These are phyloP conservation scores for Lipomyces chichibuensis DNA, from an alignment of 805 yeast genomes.

Conservation along the genomic window DNA sequence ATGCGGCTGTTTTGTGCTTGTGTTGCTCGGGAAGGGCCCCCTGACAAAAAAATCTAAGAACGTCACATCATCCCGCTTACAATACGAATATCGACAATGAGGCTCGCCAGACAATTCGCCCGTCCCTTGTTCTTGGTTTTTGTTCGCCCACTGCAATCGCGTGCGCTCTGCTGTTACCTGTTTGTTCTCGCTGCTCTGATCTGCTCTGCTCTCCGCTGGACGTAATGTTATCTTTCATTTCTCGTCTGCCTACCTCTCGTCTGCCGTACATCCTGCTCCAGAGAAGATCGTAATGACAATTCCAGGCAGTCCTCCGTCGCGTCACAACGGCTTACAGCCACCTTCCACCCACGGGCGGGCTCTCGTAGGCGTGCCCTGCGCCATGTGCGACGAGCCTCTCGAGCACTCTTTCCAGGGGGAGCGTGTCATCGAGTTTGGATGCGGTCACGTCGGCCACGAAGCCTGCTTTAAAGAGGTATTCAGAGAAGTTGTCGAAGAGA, in stretches of 20 bases:
- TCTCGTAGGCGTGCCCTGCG: conserved; percentile 26
- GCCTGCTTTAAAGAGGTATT: conserved; percentile 22
- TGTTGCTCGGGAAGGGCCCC: background rate
- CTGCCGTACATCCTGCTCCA: background rate
- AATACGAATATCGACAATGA: background rate
- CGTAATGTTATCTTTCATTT: background rate
- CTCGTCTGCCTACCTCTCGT: background rate
- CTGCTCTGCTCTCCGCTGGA: background rate
- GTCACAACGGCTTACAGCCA: background rate
- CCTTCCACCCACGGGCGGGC: conserved; percentile 14
- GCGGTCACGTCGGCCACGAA: conserved; percentile 35
- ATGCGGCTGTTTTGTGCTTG: too few relatives aligned
- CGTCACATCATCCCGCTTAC: background rate
- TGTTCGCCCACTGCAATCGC: background rate
- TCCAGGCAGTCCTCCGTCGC: background rate
- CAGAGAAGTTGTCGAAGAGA: background rate
- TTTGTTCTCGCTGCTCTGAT: background rate
- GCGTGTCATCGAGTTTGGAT: conserved; percentile 32
- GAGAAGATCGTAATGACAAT: background rate
- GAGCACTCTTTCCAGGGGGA: conserved; percentile 33
- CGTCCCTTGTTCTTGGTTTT: background rate
- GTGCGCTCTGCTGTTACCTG: background rate
- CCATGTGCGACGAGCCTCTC: conserved; percentile 35
- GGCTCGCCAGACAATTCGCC: background rate
- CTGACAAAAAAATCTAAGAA: background rate